A percentile compares a stretch with the other conserved stretches of the same genome.
Conservation (phyloP, 2,329 filamentous ascomycete species). For the Pseudohalonectria lignicola region DNA sequence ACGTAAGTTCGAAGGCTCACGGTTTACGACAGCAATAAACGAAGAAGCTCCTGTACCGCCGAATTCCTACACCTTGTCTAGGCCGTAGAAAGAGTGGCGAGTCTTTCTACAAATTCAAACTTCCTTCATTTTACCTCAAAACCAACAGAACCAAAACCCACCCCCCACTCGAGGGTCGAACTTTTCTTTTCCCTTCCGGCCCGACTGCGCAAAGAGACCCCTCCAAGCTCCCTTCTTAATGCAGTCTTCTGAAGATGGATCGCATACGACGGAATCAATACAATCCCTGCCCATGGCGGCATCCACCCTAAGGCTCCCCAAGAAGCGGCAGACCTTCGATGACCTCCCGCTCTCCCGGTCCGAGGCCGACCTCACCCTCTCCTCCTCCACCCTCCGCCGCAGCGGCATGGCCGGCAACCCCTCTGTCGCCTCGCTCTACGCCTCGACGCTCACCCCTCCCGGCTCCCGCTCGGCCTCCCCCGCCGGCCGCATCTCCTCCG, state of each 20-base stretch:
- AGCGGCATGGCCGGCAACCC: constrained; percentile 31
- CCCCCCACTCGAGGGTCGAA: too few relatives aligned
- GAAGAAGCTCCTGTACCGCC: too few relatives aligned
- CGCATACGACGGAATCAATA: constrained; percentile 53
- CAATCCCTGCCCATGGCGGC: constrained; percentile 58
- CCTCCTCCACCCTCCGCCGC: constrained; percentile 38
- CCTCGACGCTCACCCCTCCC: constrained; percentile 56
- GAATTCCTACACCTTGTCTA: too few relatives aligned
- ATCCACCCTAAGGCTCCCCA: constrained; percentile 47
- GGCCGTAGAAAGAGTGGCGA: too few relatives aligned
- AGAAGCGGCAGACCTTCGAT: constrained; percentile 45
- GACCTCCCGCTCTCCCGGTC: constrained; percentile 33
- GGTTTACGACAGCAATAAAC: too few relatives aligned
- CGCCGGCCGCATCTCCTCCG: constrained; percentile 45
- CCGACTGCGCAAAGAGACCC: too few relatives aligned
- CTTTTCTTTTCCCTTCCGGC: too few relatives aligned
- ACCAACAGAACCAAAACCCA: too few relatives aligned
- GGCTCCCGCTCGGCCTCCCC: constrained; percentile 60
- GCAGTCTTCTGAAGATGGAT: constrained; percentile 56
- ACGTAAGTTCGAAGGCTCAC: too few relatives aligned
- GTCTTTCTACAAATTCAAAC: too few relatives aligned
- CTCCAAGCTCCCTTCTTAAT: too few relatives aligned
- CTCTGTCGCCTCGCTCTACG: constrained; percentile 50
- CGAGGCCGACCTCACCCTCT: constrained; percentile 34
- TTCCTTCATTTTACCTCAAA: too few relatives aligned